phyloP scores from a whole-genome alignment of 768 basidiomycete species.

The Rhodotorula diobovata region DNA sequence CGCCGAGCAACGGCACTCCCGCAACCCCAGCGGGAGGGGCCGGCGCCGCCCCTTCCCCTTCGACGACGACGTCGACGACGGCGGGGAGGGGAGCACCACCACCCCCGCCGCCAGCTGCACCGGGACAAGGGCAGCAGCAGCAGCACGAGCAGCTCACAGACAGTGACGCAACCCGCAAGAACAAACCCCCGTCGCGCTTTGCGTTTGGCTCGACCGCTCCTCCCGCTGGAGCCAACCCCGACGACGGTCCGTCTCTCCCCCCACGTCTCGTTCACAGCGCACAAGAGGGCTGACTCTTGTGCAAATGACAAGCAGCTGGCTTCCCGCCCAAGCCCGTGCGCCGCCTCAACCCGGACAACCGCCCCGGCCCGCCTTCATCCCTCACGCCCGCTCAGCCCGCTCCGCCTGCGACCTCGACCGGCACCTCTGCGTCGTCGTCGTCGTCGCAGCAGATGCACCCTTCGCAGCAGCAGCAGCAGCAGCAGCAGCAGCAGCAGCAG shows the following conservation, averaged over 20 bases:
- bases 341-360: not conserved
- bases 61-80: no score
- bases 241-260: not conserved
- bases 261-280: no score
- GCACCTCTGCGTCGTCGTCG: not conserved
- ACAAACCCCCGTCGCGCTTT: not conserved
- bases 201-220: not conserved
- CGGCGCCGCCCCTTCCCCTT: no score
- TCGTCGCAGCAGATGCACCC: not conserved
- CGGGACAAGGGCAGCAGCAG: not conserved
- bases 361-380: not conserved
- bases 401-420: not conserved
- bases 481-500: not conserved
- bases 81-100: no score
- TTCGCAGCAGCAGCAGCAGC: not conserved
- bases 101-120: no score
- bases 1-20: not conserved
- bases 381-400: conserved; percentile 2
- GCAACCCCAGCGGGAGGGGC: not conserved
- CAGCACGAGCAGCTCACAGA: not conserved
- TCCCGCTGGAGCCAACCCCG: no score
- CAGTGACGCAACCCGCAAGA: not conserved
- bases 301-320: not conserved
- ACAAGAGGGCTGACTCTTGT: no score
- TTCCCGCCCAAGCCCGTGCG: not conserved